A percentile compares a stretch with the other conserved stretches of the same genome.
phyloP scores from a whole-genome alignment of 208 protist species.

The Tetramitus jugosus region DNA sequence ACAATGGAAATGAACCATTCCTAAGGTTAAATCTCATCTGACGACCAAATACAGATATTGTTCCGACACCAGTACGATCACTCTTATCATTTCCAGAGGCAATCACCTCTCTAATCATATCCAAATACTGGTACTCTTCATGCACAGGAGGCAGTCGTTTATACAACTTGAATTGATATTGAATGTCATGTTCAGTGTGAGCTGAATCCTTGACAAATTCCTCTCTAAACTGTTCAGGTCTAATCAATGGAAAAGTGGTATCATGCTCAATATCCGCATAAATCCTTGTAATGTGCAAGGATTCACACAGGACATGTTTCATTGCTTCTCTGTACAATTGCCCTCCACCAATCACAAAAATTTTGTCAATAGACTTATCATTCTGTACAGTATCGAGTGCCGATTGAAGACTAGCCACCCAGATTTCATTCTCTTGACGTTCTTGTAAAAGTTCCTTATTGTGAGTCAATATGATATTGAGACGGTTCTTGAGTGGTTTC shows the following conservation, averaged over 20 bases:
- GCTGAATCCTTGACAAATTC: neutral
- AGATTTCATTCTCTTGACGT: neutral
- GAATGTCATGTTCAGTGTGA: neutral
- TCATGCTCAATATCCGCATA: no score
- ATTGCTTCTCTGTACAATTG: neutral
- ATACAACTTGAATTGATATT: neutral
- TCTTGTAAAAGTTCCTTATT: conserved; percentile 20
- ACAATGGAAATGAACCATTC: conserved; percentile 79
- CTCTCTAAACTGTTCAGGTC: no score
- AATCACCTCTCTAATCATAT: neutral
- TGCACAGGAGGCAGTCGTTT: neutral
- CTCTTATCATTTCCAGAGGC: conserved; percentile 51
- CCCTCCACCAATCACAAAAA: neutral
- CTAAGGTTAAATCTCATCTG: conserved; percentile 92
- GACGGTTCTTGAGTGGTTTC: conserved; percentile 67
- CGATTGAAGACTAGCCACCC: neutral
- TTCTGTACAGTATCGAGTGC: neutral
- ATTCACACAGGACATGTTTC: no score
- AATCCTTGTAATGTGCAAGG: no score
- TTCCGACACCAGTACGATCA: conserved; percentile 92
- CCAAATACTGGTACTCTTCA: conserved; percentile 12
- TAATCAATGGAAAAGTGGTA: no score
- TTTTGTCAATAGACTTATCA: neutral
- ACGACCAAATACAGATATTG: conserved; percentile 83
- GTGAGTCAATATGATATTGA: conserved; percentile 78